Percentiles rank a stretch among this genome's conserved stretches.
phyloP scores from a whole-genome alignment of 768 basidiomycete species.

The Lentinula raphanica region DNA sequence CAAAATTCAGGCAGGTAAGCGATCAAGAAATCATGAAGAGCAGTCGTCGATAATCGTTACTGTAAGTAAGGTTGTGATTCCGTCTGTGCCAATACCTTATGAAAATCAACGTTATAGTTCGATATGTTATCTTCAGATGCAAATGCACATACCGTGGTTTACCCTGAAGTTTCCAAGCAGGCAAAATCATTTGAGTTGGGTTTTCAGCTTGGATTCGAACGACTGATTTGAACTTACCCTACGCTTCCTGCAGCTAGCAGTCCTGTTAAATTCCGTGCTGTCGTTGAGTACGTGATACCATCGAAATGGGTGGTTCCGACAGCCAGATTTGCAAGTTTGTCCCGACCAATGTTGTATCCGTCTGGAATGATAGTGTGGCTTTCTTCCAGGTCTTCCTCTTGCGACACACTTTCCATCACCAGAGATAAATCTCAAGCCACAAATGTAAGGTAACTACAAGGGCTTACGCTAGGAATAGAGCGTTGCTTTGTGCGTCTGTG shows the following conservation, averaged over 20 bases:
- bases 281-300: constrained; percentile 44
- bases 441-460: not conserved
- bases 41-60: constrained; percentile 4
- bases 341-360: constrained; percentile 24
- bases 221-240: constrained; percentile 27
- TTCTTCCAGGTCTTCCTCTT: constrained; percentile 17
- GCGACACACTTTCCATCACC: not conserved
- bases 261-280: constrained; percentile 42
- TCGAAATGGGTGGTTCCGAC: constrained; percentile 31
- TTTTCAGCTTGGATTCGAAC: not conserved
- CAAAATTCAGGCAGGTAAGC: not conserved
- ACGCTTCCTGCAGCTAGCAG: constrained; percentile 46
- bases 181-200: not conserved
- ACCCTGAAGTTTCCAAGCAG: not conserved
- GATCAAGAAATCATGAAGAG: not conserved
- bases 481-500: constrained; percentile 35
- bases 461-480: constrained; percentile 57
- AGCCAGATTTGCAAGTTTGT: constrained; percentile 30
- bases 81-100: constrained; percentile 4
- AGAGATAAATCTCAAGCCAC: not conserved
- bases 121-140: not conserved
- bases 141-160: not conserved
- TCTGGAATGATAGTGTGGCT: constrained; percentile 47
- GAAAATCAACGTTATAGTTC: not conserved
- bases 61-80: constrained; percentile 3